Percentiles rank a stretch among this genome's conserved stretches.
Conservation (phyloP, 2,329 filamentous ascomycete species). For the Parastagonospora avenae region DNA sequence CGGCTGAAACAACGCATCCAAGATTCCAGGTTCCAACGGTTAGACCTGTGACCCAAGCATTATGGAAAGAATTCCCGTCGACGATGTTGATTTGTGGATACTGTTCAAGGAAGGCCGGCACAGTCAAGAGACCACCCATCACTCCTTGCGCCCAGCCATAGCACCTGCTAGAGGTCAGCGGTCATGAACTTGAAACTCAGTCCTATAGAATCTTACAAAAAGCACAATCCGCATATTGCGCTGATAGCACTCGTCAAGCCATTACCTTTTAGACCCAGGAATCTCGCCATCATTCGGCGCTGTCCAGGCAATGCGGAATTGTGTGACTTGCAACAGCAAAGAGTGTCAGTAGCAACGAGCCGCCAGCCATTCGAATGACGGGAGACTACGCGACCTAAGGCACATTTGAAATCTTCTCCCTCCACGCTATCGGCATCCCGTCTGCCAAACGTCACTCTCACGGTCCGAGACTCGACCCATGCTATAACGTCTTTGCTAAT, state of each 20-base stretch:
- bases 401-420: not conserved
- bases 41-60: conserved; percentile 35
- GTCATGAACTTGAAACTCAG: not conserved
- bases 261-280: conserved; percentile 27
- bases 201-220: conserved; percentile 20
- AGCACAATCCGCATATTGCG: conserved; percentile 33
- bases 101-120: conserved; percentile 61
- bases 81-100: conserved; percentile 36
- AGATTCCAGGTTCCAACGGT: conserved; percentile 46
- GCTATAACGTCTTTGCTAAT: not conserved
- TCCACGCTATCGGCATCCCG: not conserved
- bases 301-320: not conserved
- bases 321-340: not conserved
- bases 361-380: not conserved
- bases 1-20: conserved; percentile 64
- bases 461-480: not conserved
- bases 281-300: conserved; percentile 21
- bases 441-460: not conserved
- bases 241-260: conserved; percentile 28
- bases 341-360: not conserved
- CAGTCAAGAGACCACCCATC: conserved; percentile 70
- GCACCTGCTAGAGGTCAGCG: conserved; percentile 39
- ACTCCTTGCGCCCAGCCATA: conserved; percentile 71
- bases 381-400: not conserved
- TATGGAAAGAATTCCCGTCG: conserved; percentile 20